A percentile compares a stretch with the other conserved stretches of the same genome.
Evolutionary conservation across 768 basidiomycete genomes (phyloP).

Genomic region (Collybia mongolica): DNA sequence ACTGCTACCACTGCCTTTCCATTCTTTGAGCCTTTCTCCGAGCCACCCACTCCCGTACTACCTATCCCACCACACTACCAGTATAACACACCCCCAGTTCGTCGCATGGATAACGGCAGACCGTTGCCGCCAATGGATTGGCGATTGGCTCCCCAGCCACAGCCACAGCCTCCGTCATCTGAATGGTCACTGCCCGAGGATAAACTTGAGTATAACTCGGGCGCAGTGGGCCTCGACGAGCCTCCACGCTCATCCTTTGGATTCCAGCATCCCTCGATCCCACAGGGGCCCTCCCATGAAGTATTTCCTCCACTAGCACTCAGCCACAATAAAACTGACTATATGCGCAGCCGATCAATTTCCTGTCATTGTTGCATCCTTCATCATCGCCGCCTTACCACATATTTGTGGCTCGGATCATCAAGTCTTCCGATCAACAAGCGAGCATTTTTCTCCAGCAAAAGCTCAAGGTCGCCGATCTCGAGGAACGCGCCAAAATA

Average conservation of each 20-base stretch:
- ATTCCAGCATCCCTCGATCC: constrained; percentile 17
- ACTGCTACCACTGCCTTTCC: constrained; percentile 27
- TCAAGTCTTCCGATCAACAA: constrained; percentile 88
- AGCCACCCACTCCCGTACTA: constrained; percentile 19
- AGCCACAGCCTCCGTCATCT: constrained; percentile 17
- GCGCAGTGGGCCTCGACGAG: constrained; percentile 5
- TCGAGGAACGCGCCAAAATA: constrained; percentile 76
- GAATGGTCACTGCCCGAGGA: constrained; percentile 11
- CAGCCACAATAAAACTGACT: neutral
- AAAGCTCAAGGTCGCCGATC: constrained; percentile 84
- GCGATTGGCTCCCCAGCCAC: constrained; percentile 32
- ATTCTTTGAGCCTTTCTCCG: constrained; percentile 53
- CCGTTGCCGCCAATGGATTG: constrained; percentile 33
- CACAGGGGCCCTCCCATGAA: constrained; percentile 1
- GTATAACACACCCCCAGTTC: constrained; percentile 9
- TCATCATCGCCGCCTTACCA: constrained; percentile 84
- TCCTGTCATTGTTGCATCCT: constrained; percentile 80
- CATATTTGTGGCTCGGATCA: constrained; percentile 79
- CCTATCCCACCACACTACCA: constrained; percentile 13
- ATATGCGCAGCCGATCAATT: constrained; percentile 74
- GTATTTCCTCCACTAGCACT: neutral
- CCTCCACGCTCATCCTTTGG: constrained; percentile 1
- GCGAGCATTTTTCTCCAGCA: constrained; percentile 90
- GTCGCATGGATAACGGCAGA: constrained; percentile 25
- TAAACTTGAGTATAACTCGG: constrained; percentile 7